Evolutionary conservation across 331 rosid species (phyloP), one percentile per base, ranked within the genome.

Genomic region (Erythrophleum ivorense): DNA sequence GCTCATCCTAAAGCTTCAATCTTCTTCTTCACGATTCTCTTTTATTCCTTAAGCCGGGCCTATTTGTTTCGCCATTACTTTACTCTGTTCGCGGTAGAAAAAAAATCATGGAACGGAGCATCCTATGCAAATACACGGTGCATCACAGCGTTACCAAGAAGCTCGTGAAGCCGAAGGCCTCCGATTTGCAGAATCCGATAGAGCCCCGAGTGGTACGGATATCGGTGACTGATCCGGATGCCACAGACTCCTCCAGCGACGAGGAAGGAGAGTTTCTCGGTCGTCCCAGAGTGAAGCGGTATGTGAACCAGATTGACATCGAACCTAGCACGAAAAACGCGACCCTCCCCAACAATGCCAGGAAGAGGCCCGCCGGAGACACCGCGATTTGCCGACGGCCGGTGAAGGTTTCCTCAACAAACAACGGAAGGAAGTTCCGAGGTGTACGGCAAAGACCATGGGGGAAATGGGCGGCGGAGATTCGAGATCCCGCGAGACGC

Each of bases 381-480:
- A 6, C 63, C 7, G 2, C 75, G 0, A 9, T 66, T 0, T 33
- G 14, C 12, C 85, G 83, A 13, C 49, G 79, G 10, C 84, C 81
- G 16, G 38, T 14, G 19, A 87, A 88, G 64, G n/a, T 29, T 10
- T 0, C 73, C 10, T 9, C 43, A 0, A 9, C 76, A 1, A 48
- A 38, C 33, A 71, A 1, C 62, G 73, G 16, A 2, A 49, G 31
- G 49, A 91, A 76, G 41, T 92, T 81, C 69, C 90, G 98, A 0
- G 98, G 98, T 1, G 98, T 94, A 1, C 79, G 98, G 57, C 93
- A 86, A 71, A 78, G 97, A n/a, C 98, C 98, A 0, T 94, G 97
- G 97, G 98, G 98, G 0, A 94, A 92, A 81, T 94, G 97, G 97
- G 98, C 97, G 21, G 98, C 98, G 0, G 98, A 94, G 95, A 94